Conservation (phyloP, 345 rosid genomes). For the Aegle marmelos region DNA sequence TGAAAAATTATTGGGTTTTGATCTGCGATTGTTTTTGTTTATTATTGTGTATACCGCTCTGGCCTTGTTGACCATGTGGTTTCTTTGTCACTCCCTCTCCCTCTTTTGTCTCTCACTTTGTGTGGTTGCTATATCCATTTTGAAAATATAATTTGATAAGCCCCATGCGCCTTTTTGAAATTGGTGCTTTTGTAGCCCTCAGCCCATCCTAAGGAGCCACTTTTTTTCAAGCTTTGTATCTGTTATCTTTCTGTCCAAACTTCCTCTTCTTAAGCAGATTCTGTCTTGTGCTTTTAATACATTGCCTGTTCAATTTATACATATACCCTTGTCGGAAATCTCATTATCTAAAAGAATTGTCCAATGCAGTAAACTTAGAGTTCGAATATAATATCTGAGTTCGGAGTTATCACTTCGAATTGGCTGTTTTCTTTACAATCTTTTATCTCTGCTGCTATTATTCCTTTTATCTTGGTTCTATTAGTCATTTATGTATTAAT, state of each 20-base stretch:
- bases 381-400: slow-evolving; percentile 5
- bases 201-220: neutral
- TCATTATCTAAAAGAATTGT: neutral
- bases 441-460: slow-evolving; percentile 1
- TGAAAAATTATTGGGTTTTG: neutral
- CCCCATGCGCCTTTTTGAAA: neutral
- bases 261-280: neutral
- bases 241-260: neutral
- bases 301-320: neutral
- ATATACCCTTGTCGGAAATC: neutral
- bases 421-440: neutral
- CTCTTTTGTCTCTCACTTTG: neutral
- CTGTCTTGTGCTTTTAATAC: neutral
- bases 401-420: neutral
- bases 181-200: neutral
- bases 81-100: neutral
- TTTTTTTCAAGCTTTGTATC: neutral
- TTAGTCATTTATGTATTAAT: neutral
- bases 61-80: neutral
- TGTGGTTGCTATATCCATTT: neutral
- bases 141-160: neutral
- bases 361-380: slow-evolving; percentile 2
- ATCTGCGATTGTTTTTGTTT: neutral
- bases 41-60: neutral
- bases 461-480: neutral